Base-by-base conservation (phyloP, 2,329 filamentous ascomycete genomes). In the Aaosphaeria pasadenensis region DNA sequence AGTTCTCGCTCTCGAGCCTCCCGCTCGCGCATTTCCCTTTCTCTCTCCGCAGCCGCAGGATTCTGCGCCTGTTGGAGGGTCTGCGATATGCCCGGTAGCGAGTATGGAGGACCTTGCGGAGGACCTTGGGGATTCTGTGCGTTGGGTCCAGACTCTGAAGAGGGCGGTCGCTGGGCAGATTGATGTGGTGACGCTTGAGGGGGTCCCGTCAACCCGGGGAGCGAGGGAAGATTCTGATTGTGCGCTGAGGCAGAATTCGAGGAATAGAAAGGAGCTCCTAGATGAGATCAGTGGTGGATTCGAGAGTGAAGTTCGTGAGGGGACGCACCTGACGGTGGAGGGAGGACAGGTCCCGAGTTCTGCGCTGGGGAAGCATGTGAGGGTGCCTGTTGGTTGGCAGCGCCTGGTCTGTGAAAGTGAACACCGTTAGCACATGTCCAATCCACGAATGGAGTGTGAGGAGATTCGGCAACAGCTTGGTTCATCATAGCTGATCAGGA, bases 1-100 rank as follows among this genome's bases (percentile, higher is more conserved):
- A 80, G 75, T 56, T 84, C 80, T 48, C 79, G 75, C 57, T 81
- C 77, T 42, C 65, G 54, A 2, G 52, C 53, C 46, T 70, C 66
- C 31, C 63, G 62, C 44, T 74, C 70, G 51, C 76, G 74, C 58
- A 78, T 64, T 51, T 79, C 74, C 48, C 74, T 65, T 55, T 77
- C 75, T 51, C 75, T 67, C 45, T 75, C 76, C 3, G 60, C 53
- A 46, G 62, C 59, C n/a, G 57, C 50, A 40, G 66, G 58, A 43
- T 69, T 66, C 44, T 71, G 71, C 39, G 69, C 65, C 33, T 70
- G 61, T 45, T 64, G 66, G 24, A 71, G 69, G 7, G 72, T 73
- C 59, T 76, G 74, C 43, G 67, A 73, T 51, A 77, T 71, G 42
- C 67, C 71, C 6, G 73, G 74, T 40, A 77, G 56, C 24, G 72